Evolutionary conservation across 2,329 filamentous ascomycete species (phyloP).

Genomic region (Ophiostoma novo-ulmi): DNA sequence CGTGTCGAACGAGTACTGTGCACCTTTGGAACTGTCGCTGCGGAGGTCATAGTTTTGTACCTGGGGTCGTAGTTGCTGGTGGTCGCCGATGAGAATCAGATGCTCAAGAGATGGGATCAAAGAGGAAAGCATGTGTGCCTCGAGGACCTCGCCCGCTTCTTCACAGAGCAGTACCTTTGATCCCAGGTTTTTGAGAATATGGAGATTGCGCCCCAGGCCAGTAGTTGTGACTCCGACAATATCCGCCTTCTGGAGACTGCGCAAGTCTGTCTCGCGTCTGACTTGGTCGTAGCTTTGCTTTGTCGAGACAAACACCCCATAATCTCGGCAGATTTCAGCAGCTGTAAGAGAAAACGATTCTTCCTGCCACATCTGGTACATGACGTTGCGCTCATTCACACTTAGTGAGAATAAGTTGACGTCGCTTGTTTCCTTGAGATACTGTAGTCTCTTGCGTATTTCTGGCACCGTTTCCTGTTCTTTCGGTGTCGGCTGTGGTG

Average conservation of each 20-base stretch:
- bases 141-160: conserved; percentile 64
- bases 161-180: conserved; percentile 60
- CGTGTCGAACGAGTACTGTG: conserved; percentile 50
- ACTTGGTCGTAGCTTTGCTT: conserved; percentile 25
- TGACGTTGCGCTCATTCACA: background rate
- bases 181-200: conserved; percentile 44
- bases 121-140: conserved; percentile 56
- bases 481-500: background rate
- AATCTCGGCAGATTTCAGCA: background rate
- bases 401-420: background rate
- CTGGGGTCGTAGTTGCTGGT: conserved; percentile 56
- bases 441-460: background rate
- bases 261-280: conserved; percentile 35
- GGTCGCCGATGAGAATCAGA: conserved; percentile 59
- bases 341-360: background rate
- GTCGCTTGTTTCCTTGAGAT: background rate
- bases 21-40: conserved; percentile 44
- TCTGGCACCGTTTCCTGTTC: background rate
- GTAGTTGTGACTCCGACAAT: conserved; percentile 58
- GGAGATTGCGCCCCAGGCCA: conserved; percentile 49
- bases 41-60: conserved; percentile 52
- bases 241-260: conserved; percentile 38
- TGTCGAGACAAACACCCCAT: background rate
- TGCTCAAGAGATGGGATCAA: conserved; percentile 58
- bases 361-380: conserved; percentile 18